Percentiles rank a stretch among this genome's conserved stretches.
These are phyloP conservation scores for Citrus sinensis DNA, from an alignment of 345 rosid species.

Conservation along the genomic window DVS_A1.0 CM039163.1:3003501-3004000, in stretches of 20 bases:
- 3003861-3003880: neutral
- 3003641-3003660: neutral
- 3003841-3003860: neutral
- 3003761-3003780: neutral
- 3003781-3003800: neutral
- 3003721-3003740: neutral
- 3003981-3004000: neutral
- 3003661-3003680: neutral
- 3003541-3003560: constrained; percentile 69
- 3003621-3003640: neutral
- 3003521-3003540: constrained; percentile 59
- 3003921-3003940: neutral
- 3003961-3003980: neutral
- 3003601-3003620: neutral
- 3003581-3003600: neutral
- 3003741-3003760: neutral
- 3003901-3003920: neutral
- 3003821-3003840: neutral
- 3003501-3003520: constrained; percentile 96
- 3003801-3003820: neutral
- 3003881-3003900: neutral
- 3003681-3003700: neutral
- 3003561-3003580: constrained; percentile 90
- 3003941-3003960: neutral
- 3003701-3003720: neutral